Percentiles rank a stretch among this genome's conserved stretches.
phyloP scores from a whole-genome alignment of 1,284 basidiomycete genomes.

The Meripilus lineatus region DNA sequence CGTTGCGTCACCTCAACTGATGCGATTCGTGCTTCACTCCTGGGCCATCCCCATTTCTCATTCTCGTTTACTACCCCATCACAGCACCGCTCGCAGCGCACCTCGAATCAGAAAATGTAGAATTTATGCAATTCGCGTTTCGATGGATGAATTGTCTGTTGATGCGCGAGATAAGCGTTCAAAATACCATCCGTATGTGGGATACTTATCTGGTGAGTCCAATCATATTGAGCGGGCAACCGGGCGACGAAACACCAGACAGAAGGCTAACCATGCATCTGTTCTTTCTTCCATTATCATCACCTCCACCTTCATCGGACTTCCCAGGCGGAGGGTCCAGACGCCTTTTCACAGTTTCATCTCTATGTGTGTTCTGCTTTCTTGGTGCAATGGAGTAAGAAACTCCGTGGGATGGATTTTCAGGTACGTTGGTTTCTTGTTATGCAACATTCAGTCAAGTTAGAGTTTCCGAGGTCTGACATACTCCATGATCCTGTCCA shows the following conservation, averaged over 20 bases:
- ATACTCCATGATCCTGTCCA: not conserved
- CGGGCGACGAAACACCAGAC: no score
- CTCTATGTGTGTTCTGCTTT: conserved; percentile 96
- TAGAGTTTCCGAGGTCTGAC: not conserved
- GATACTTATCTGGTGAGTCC: conserved; percentile 94
- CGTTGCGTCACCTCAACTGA: not conserved
- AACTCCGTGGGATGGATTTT: conserved; percentile 91
- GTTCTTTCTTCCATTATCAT: not conserved
- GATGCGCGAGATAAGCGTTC: conserved; percentile 94
- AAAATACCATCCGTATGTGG: conserved; percentile 97
- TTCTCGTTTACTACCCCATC: not conserved
- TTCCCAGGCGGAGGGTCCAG: conserved; percentile 82
- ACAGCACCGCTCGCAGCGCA: conserved; percentile 79
- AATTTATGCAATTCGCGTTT: conserved; percentile 99
- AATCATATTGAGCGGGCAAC: no score
- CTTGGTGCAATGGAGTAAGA: conserved; percentile 88
- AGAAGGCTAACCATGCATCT: no score
- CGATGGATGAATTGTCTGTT: conserved; percentile 98
- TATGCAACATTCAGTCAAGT: not conserved
- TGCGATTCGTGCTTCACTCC: no score
- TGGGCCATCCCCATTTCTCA: no score
- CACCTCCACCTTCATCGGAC: not conserved
- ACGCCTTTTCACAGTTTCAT: conserved; percentile 96
- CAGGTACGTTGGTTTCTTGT: conserved; percentile 53
- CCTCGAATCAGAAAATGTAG: conserved; percentile 85